phyloP scores from a whole-genome alignment of 495 filamentous ascomycete species.

The Aspergillus incahuasiensis region DNA sequence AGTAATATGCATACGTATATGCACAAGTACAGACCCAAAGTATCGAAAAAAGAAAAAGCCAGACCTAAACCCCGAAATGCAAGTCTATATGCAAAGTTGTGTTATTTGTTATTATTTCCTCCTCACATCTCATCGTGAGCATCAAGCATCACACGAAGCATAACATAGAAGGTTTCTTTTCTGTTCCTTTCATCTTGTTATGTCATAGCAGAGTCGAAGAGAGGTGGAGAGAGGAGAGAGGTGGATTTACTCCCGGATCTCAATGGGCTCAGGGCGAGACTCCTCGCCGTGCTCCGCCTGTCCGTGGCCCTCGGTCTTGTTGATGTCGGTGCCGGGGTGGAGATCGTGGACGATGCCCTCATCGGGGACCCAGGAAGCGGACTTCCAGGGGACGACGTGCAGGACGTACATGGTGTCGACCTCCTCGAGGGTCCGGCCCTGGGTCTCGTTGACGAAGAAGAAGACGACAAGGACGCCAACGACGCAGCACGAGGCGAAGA shows the following conservation, averaged over 20 bases:
- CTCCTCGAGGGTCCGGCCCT: constrained; percentile 67
- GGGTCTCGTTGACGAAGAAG: constrained; percentile 74
- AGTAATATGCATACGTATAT: too few species aligned
- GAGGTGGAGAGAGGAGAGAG: too few species aligned
- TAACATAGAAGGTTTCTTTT: too few species aligned
- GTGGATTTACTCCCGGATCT: constrained; percentile 23
- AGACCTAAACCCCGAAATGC: too few species aligned
- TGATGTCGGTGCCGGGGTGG: constrained; percentile 16
- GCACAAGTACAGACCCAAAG: too few species aligned
- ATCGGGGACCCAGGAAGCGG: constrained; percentile 53
- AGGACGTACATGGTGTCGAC: constrained; percentile 82
- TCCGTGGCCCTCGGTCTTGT: constrained; percentile 10
- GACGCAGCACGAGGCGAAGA: constrained; percentile 70
- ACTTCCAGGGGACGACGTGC: constrained; percentile 64
- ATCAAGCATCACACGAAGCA: too few species aligned
- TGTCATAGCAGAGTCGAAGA: too few species aligned
- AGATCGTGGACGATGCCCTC: constrained; percentile 35
- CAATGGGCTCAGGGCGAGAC: constrained; percentile 8
- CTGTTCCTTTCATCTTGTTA: too few species aligned
- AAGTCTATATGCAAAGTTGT: too few species aligned
- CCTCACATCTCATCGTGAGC: too few species aligned
- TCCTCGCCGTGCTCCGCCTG: constrained; percentile 16
- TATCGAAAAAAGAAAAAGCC: too few species aligned
- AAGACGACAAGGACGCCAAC: constrained; percentile 61
- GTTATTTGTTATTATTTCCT: too few species aligned